These are phyloP conservation scores for Ajuga chamaepitys DNA, from an alignment of 257 asterid species.

Conservation along the genomic window DNA sequence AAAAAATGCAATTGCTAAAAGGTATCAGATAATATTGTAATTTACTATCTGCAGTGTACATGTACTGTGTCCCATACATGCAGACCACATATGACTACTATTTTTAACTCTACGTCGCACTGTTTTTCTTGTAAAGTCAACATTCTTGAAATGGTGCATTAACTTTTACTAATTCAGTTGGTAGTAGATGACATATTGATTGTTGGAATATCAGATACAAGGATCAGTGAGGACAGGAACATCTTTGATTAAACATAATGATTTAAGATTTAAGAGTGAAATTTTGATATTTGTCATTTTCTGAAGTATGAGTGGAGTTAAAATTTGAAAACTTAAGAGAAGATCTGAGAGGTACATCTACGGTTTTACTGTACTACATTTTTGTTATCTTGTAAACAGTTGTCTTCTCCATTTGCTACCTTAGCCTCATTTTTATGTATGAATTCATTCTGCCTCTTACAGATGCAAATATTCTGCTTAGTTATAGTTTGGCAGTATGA, in stretches of 20 bases:
- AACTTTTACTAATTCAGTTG: neutral
- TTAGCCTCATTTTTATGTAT: neutral
- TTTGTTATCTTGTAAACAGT: neutral
- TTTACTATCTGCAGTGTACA: neutral
- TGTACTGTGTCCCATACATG: neutral
- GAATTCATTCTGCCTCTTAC: neutral
- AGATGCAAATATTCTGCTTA: neutral
- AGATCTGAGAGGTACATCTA: neutral
- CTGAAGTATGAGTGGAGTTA: neutral
- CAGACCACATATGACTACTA: neutral
- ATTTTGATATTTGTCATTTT: neutral
- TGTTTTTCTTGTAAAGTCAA: neutral
- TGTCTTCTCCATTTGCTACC: neutral
- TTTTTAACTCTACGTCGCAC: neutral
- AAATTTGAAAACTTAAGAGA: neutral
- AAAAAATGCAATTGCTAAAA: neutral
- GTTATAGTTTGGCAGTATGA: neutral
- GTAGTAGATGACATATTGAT: neutral
- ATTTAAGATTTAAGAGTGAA: neutral
- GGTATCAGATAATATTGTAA: neutral
- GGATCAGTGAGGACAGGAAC: neutral
- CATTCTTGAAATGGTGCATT: neutral
- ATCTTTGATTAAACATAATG: neutral
- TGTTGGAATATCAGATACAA: neutral
- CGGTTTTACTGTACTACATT: neutral